Conservation (phyloP, 768 basidiomycete species). For the Boletus sp. region DNA sequence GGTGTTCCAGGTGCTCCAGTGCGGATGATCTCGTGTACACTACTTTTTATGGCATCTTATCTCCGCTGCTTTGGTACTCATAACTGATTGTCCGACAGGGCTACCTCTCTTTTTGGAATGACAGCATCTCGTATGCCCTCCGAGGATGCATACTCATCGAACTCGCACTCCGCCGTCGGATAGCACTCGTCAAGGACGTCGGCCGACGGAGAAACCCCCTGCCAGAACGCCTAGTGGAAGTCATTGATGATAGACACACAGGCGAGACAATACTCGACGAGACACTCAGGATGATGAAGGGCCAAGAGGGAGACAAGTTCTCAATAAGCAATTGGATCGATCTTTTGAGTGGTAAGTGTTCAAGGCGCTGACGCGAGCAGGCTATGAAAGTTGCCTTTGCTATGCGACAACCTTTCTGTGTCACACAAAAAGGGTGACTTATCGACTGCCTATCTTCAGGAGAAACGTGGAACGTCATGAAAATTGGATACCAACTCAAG, state of each 20-base stretch:
- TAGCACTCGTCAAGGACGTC: conserved; percentile 86
- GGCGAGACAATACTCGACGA: conserved; percentile 97
- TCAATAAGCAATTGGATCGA: conserved; percentile 93
- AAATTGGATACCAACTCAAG: conserved; percentile 98
- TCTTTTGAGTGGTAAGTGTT: conserved; percentile 71
- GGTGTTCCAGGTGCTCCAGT: neutral
- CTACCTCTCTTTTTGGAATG: conserved; percentile 99
- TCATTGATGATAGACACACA: conserved; percentile 87
- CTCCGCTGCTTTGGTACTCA: neutral
- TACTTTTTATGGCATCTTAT: conserved; percentile 20
- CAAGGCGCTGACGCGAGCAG: neutral
- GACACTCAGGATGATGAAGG: conserved; percentile 93
- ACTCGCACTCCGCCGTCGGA: conserved; percentile 90
- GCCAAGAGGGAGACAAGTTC: conserved; percentile 51
- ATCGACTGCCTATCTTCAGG: conserved; percentile 44
- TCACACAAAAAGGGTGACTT: neutral
- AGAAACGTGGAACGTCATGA: conserved; percentile 99
- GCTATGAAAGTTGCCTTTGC: neutral
- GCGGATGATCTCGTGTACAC: conserved; percentile 2
- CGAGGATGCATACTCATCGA: conserved; percentile 98
- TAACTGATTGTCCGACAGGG: conserved; percentile 45
- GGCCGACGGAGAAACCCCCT: conserved; percentile 67
- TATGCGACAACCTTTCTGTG: neutral
- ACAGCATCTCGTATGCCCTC: conserved; percentile 98
- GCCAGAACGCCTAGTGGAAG: conserved; percentile 83